These are phyloP conservation scores for Capsicum rhomboideum DNA, from an alignment of 257 asterid genomes.

Conservation along the genomic window DNA sequence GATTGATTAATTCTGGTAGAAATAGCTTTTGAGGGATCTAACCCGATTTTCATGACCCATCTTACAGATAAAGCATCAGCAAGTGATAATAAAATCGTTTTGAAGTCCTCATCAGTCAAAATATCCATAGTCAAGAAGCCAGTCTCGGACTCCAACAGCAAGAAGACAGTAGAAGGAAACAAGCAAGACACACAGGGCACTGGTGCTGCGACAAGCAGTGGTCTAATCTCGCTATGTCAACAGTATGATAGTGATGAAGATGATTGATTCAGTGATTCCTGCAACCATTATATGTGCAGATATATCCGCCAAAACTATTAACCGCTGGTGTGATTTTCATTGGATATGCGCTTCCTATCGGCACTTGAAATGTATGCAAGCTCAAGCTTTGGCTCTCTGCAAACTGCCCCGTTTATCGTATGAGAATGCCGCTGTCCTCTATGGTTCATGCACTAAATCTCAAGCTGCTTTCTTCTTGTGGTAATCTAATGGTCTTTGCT, in stretches of 20 bases:
- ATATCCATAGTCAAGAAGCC: constrained; percentile 45
- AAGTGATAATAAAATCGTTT: constrained; percentile 1
- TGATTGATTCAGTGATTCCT: constrained; percentile 2
- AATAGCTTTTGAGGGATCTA: background rate
- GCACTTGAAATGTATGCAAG: background rate
- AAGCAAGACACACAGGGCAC: constrained; percentile 8
- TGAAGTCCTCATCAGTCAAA: constrained; percentile 26
- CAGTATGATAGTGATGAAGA: constrained; percentile 56
- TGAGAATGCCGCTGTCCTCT: background rate
- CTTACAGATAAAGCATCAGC: constrained; percentile 12
- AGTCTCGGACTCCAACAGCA: constrained; percentile 4
- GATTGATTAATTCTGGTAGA: background rate
- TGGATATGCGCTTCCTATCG: background rate
- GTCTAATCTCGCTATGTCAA: constrained; percentile 45
- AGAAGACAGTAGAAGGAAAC: background rate
- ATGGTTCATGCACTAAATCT: background rate
- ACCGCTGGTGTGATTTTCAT: background rate
- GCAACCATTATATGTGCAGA: background rate
- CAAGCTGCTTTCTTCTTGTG: background rate
- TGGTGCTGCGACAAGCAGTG: constrained; percentile 7
- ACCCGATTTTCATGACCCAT: background rate
- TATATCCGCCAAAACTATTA: background rate
- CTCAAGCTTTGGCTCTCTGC: background rate
- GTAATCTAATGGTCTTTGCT: background rate
- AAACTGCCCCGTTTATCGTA: background rate